phyloP scores from a whole-genome alignment of 352 stramenopile genomes.

The Phytophthora lateralis region DNA sequence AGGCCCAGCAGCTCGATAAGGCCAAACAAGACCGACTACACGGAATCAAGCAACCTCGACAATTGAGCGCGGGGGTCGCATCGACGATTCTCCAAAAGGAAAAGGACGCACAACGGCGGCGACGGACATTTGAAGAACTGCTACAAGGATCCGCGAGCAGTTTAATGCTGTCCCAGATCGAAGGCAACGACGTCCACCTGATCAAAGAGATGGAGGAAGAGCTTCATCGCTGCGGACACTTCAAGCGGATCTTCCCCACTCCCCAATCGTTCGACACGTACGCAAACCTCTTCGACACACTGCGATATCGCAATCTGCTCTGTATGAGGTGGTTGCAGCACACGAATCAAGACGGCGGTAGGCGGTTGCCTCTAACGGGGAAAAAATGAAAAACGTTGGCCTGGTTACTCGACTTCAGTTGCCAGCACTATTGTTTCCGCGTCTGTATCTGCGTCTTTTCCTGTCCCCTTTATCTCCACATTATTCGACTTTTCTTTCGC shows the following conservation, averaged over 20 bases:
- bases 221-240: constrained; percentile 61
- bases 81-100: constrained; percentile 21
- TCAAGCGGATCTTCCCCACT: constrained; percentile 78
- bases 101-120: constrained; percentile 23
- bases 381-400: constrained; percentile 45
- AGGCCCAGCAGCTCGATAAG: constrained; percentile 43
- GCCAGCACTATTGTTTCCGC: not conserved
- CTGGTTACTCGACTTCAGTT: constrained; percentile 17
- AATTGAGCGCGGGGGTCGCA: not conserved
- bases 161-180: constrained; percentile 41
- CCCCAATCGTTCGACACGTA: constrained; percentile 58
- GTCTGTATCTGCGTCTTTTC: constrained; percentile 4
- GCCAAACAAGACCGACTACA: constrained; percentile 57
- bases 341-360: constrained; percentile 25
- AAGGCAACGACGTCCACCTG: constrained; percentile 57
- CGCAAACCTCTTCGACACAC: constrained; percentile 55
- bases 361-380: constrained; percentile 29
- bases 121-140: constrained; percentile 45
- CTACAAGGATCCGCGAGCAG: constrained; percentile 26
- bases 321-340: constrained; percentile 64
- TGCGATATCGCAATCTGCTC: constrained; percentile 59
- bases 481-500: constrained; percentile 10
- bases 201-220: constrained; percentile 75
- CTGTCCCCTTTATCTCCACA: not conserved
- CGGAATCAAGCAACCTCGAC: constrained; percentile 34